Percentiles rank a stretch among this genome's conserved stretches.
phyloP scores from a whole-genome alignment of 169 alveolate genomes.

The Babesia divergens region DNA sequence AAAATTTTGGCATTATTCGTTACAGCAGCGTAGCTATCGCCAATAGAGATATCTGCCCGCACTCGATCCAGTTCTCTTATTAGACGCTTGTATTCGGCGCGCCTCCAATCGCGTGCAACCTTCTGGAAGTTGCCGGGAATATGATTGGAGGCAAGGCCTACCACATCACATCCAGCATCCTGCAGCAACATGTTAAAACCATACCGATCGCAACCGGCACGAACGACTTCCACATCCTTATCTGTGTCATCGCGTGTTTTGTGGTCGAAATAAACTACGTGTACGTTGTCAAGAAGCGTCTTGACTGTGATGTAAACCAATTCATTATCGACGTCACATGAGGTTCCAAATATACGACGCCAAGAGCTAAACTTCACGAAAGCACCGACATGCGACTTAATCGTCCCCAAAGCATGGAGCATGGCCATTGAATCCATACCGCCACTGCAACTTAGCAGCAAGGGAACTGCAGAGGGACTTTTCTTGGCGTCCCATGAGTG shows the following conservation, averaged over 20 bases:
- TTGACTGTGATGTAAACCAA: not conserved
- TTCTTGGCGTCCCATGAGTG: not conserved
- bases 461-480: not conserved
- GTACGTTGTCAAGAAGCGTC: constrained; percentile 4
- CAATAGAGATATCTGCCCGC: not conserved
- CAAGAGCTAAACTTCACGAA: not conserved
- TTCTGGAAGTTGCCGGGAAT: constrained; percentile 9
- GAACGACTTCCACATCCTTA: constrained; percentile 29
- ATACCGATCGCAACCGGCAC: constrained; percentile 35
- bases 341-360: not conserved
- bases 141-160: not conserved
- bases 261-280: constrained; percentile 61
- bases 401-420: constrained; percentile 54
- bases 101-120: constrained; percentile 9
- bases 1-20: not conserved
- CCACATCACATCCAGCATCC: not conserved
- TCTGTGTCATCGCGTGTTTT: constrained; percentile 32
- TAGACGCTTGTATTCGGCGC: not conserved
- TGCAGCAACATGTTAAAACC: constrained; percentile 29
- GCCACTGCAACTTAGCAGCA: constrained; percentile 57
- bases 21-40: not conserved
- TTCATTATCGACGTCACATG: not conserved
- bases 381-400: constrained; percentile 6
- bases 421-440: constrained; percentile 65
- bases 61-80: not conserved